Evolutionary conservation across 1,284 basidiomycete genomes (phyloP).

Genomic region (Ganoderma sp.): DNA sequence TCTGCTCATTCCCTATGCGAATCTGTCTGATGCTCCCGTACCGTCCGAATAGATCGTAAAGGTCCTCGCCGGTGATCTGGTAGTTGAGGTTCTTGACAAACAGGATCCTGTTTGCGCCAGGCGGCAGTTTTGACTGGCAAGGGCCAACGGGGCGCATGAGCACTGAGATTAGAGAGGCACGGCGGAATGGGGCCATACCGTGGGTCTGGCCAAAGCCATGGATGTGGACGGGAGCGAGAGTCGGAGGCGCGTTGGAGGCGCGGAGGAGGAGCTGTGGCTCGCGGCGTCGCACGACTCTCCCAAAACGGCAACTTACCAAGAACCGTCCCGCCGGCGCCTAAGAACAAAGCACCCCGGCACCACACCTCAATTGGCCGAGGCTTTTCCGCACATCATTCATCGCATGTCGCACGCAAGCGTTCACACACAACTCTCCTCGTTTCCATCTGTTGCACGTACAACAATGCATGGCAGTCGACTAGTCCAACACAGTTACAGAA

Average conservation of each 20-base stretch:
- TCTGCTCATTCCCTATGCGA: slow-evolving; percentile 88
- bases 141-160: background rate
- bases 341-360: background rate
- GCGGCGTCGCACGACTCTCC: slow-evolving; percentile 9
- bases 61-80: slow-evolving; percentile 90
- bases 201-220: slow-evolving; percentile 71
- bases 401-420: background rate
- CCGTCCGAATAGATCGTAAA: slow-evolving; percentile 97
- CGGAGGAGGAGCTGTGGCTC: slow-evolving; percentile 9
- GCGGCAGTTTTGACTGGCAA: slow-evolving; percentile 76
- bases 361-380: background rate
- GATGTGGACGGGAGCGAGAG: slow-evolving; percentile 23
- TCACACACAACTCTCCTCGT: background rate
- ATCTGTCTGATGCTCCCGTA: slow-evolving; percentile 98
- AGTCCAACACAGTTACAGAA: slow-evolving; percentile 12
- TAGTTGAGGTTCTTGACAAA: slow-evolving; percentile 95
- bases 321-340: slow-evolving; percentile 1
- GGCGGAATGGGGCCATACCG: slow-evolving; percentile 50
- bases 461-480: background rate
- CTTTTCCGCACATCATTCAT: slow-evolving; percentile 7
- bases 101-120: slow-evolving; percentile 84
- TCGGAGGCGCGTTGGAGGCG: background rate
- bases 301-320: slow-evolving; percentile 18
- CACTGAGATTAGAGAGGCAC: background rate
- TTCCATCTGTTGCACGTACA: background rate